Evolutionary conservation across 106 monocot genomes (phyloP).

Genomic region (Apostasia shenzhenica): DNA sequence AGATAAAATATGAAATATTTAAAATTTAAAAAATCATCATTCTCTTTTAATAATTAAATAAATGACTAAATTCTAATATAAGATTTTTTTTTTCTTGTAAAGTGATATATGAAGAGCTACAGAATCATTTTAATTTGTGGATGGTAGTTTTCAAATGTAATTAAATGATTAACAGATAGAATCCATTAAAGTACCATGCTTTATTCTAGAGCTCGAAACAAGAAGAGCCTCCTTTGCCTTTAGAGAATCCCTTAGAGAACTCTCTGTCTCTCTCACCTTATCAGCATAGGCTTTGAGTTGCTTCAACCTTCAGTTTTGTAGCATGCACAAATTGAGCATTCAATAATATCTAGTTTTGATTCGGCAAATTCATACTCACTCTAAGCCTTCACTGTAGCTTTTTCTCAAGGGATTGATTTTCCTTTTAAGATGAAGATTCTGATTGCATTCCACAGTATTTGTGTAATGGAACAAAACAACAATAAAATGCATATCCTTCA

Average conservation of each 20-base stretch:
- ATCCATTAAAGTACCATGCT: conserved; percentile 53
- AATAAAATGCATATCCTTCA: too few species aligned
- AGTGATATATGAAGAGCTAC: too few species aligned
- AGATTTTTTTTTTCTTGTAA: too few species aligned
- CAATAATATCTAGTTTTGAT: conserved; percentile 52
- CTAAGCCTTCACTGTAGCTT: conserved; percentile 36
- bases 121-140: too few species aligned
- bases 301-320: conserved; percentile 77
- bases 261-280: conserved; percentile 46
- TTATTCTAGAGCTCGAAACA: conserved; percentile 69
- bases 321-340: conserved; percentile 62
- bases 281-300: conserved; percentile 58
- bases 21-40: too few species aligned
- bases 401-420: conserved; percentile 42
- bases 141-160: too few species aligned
- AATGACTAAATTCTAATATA: too few species aligned
- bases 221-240: conserved; percentile 85
- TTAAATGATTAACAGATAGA: too few species aligned
- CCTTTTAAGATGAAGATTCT: conserved; percentile 65
- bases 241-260: conserved; percentile 39
- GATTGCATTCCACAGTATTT: conserved; percentile 82
- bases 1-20: too few species aligned
- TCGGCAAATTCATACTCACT: conserved; percentile 67
- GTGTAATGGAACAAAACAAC: neutral
- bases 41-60: too few species aligned